phyloP scores from a whole-genome alignment of 2,329 filamentous ascomycete species.

The Alternaria sp. region DNA sequence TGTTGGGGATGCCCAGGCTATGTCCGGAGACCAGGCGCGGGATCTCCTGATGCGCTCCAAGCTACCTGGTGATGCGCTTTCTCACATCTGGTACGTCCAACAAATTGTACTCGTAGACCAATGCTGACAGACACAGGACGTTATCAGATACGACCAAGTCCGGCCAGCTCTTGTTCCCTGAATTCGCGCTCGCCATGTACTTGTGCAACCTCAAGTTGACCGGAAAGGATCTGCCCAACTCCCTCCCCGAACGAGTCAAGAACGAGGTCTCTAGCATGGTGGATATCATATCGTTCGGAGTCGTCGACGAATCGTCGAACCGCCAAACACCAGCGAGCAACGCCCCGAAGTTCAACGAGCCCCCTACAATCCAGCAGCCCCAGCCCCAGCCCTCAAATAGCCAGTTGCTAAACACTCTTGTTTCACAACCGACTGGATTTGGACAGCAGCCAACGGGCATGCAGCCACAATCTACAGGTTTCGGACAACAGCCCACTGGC shows the following conservation, averaged over 20 bases:
- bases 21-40: slow-evolving; percentile 90
- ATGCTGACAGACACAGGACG: slow-evolving; percentile 66
- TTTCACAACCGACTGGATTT: slow-evolving; percentile 63
- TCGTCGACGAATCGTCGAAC: slow-evolving; percentile 73
- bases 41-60: slow-evolving; percentile 89
- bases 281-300: slow-evolving; percentile 96
- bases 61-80: slow-evolving; percentile 84
- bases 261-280: slow-evolving; percentile 99
- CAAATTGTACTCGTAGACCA: background rate
- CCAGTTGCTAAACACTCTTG: slow-evolving; percentile 66
- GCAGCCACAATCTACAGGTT: slow-evolving; percentile 54
- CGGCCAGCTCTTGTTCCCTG: slow-evolving; percentile 93
- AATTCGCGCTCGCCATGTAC: slow-evolving; percentile 98
- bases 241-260: slow-evolving; percentile 82
- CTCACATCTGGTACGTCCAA: slow-evolving; percentile 81
- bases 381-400: slow-evolving; percentile 74
- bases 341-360: slow-evolving; percentile 73
- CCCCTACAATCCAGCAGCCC: slow-evolving; percentile 61
- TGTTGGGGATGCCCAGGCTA: slow-evolving; percentile 80
- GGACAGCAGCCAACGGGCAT: slow-evolving; percentile 70
- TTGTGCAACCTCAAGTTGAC: slow-evolving; percentile 93
- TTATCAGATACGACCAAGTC: slow-evolving; percentile 95
- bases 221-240: slow-evolving; percentile 78
- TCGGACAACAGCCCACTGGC: slow-evolving; percentile 46
- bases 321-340: slow-evolving; percentile 67